phyloP scores from a whole-genome alignment of 768 basidiomycete species.

The Coprinopsis strossmayeri region DNA sequence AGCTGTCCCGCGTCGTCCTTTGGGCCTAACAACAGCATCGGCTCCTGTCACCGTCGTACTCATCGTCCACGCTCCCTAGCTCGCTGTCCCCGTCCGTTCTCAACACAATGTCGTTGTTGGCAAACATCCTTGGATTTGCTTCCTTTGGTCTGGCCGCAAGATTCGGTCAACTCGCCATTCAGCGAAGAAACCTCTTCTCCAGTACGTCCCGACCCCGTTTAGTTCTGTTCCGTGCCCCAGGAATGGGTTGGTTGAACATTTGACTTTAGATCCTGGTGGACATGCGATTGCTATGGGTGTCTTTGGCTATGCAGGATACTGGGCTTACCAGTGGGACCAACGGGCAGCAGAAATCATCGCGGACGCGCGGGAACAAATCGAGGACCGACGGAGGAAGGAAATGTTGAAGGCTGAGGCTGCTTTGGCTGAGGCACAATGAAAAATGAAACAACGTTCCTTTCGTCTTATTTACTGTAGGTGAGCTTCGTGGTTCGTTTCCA shows the following conservation, averaged over 20 bases:
- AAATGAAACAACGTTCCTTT: no score
- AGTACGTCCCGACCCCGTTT: slow-evolving; percentile 47
- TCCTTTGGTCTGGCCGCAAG: slow-evolving; percentile 78
- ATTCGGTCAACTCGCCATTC: slow-evolving; percentile 83
- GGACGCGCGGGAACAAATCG: slow-evolving; percentile 56
- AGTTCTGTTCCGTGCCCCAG: not conserved
- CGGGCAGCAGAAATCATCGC: slow-evolving; percentile 56
- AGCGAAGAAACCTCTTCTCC: slow-evolving; percentile 69
- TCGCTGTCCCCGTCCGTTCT: slow-evolving; percentile 1
- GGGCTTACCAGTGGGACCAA: slow-evolving; percentile 61
- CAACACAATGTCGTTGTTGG: slow-evolving; percentile 52
- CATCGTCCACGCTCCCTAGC: slow-evolving; percentile 9
- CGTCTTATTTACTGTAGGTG: no score
- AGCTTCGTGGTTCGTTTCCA: no score
- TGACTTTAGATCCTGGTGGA: slow-evolving; percentile 56
- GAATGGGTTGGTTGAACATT: slow-evolving; percentile 6
- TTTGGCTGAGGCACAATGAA: slow-evolving; percentile 17
- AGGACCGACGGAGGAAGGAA: slow-evolving; percentile 39
- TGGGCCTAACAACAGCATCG: slow-evolving; percentile 10
- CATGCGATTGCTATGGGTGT: slow-evolving; percentile 63
- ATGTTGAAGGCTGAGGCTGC: slow-evolving; percentile 25
- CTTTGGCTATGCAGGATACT: slow-evolving; percentile 74
- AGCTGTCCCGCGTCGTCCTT: slow-evolving; percentile 19
- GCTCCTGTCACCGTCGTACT: slow-evolving; percentile 10
- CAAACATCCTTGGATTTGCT: slow-evolving; percentile 73